These are phyloP conservation scores for Avicennia marina DNA, from an alignment of 257 asterid genomes.

Conservation along the genomic window DNA sequence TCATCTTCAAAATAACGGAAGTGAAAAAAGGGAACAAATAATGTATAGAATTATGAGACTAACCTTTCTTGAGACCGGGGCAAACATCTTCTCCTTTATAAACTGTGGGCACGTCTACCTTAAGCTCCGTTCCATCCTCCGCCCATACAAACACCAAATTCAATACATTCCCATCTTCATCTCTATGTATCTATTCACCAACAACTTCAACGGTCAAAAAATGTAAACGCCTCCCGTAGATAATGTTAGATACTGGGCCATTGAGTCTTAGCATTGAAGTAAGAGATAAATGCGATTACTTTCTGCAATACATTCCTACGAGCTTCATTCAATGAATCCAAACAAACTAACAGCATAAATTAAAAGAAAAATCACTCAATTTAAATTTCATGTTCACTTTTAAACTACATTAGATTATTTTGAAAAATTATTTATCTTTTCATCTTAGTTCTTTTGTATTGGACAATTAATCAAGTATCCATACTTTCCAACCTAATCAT, in stretches of 20 bases:
- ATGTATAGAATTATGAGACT: background rate
- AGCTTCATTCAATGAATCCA: background rate
- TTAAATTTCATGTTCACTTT: too few relatives aligned
- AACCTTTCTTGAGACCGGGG: slow-evolving; percentile 95
- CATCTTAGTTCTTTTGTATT: too few relatives aligned
- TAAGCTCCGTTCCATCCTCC: slow-evolving; percentile 72
- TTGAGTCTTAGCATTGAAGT: background rate
- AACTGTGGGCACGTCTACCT: slow-evolving; percentile 82
- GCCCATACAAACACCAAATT: slow-evolving; percentile 95
- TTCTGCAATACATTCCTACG: slow-evolving; percentile 1
- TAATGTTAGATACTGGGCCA: background rate
- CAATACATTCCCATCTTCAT: slow-evolving; percentile 72
- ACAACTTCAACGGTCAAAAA: slow-evolving; percentile 12
- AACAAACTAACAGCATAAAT: background rate
- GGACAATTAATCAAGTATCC: too few relatives aligned
- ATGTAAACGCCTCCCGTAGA: background rate
- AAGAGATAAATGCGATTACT: background rate
- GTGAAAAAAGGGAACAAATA: background rate
- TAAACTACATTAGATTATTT: too few relatives aligned
- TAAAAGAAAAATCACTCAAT: background rate
- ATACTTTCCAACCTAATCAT: too few relatives aligned
- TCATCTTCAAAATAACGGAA: too few relatives aligned
- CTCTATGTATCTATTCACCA: slow-evolving; percentile 54
- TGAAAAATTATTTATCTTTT: too few relatives aligned
- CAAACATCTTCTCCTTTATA: slow-evolving; percentile 76